phyloP scores from a whole-genome alignment of 768 basidiomycete genomes.

The Lentinula guzmanii region DNA sequence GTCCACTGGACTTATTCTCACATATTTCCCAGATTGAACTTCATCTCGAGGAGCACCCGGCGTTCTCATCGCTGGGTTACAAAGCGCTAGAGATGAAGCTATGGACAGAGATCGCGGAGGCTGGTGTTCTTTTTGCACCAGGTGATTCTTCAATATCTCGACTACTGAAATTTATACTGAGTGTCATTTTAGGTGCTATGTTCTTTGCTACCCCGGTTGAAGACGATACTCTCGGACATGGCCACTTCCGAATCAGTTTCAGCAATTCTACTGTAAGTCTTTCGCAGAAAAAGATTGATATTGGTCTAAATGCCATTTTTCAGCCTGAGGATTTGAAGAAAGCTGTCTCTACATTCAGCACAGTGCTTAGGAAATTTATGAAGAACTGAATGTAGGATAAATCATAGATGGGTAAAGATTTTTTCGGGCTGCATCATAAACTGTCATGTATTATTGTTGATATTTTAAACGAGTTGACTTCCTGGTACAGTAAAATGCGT shows the following conservation, averaged over 20 bases:
- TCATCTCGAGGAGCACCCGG: slow-evolving; percentile 53
- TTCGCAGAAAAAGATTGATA: not conserved
- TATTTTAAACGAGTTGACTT: too few species aligned
- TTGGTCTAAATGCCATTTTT: not conserved
- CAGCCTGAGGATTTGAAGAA: slow-evolving; percentile 38
- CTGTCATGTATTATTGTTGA: too few species aligned
- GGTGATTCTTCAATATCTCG: slow-evolving; percentile 29
- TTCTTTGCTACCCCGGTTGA: slow-evolving; percentile 30
- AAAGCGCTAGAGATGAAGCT: slow-evolving; percentile 51
- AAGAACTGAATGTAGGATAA: slow-evolving; percentile 2
- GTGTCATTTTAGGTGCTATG: slow-evolving; percentile 23
- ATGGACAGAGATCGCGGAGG: slow-evolving; percentile 54
- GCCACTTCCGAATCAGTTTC: slow-evolving; percentile 55
- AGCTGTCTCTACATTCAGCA: slow-evolving; percentile 38
- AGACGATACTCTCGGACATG: slow-evolving; percentile 21
- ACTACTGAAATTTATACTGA: not conserved
- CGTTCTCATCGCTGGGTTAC: slow-evolving; percentile 28
- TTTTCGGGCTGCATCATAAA: too few species aligned
- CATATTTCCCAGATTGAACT: slow-evolving; percentile 42
- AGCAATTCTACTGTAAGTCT: slow-evolving; percentile 44
- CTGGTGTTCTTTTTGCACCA: slow-evolving; percentile 58
- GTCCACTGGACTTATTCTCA: not conserved
- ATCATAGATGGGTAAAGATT: not conserved
- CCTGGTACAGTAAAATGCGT: too few species aligned
- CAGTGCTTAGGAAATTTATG: slow-evolving; percentile 39